Percentiles rank a stretch among this genome's conserved stretches.
These are phyloP conservation scores for Fusarium brevicatenulatum DNA, from an alignment of 2,329 filamentous ascomycete species.

Conservation along the genomic window DNA sequence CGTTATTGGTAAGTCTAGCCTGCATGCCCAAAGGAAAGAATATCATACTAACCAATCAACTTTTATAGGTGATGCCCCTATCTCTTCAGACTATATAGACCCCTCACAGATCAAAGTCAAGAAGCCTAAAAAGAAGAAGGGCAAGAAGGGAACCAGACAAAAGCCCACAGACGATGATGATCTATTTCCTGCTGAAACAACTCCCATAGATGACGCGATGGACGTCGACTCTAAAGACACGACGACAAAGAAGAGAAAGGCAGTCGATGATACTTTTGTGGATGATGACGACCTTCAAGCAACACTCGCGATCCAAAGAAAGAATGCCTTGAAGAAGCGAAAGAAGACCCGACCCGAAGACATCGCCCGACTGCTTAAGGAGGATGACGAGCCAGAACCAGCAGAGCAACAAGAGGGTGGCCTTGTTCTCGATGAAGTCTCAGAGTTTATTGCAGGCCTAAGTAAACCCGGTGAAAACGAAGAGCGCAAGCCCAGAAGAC, in stretches of 20 bases:
- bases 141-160: slow-evolving; percentile 80
- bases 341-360: slow-evolving; percentile 90
- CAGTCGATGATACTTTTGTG: slow-evolving; percentile 75
- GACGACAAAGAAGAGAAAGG: slow-evolving; percentile 67
- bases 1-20: slow-evolving; percentile 60
- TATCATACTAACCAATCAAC: slow-evolving; percentile 16
- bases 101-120: slow-evolving; percentile 89
- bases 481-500: slow-evolving; percentile 62
- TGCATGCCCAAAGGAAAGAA: background rate
- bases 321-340: slow-evolving; percentile 87
- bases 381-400: slow-evolving; percentile 63
- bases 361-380: slow-evolving; percentile 80
- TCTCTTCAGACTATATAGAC: slow-evolving; percentile 86
- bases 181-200: slow-evolving; percentile 58
- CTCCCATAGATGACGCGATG: slow-evolving; percentile 66
- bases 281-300: slow-evolving; percentile 95
- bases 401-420: slow-evolving; percentile 59
- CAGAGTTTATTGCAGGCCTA: slow-evolving; percentile 90
- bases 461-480: slow-evolving; percentile 72
- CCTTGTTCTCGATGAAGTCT: slow-evolving; percentile 93
- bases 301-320: slow-evolving; percentile 83
- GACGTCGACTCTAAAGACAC: slow-evolving; percentile 74
- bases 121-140: slow-evolving; percentile 94
- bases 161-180: slow-evolving; percentile 73
- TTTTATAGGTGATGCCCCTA: slow-evolving; percentile 46